These are phyloP conservation scores for Asterochloris sp. DNA, from an alignment of 139 green algal species.

Conservation along the genomic window DNA sequence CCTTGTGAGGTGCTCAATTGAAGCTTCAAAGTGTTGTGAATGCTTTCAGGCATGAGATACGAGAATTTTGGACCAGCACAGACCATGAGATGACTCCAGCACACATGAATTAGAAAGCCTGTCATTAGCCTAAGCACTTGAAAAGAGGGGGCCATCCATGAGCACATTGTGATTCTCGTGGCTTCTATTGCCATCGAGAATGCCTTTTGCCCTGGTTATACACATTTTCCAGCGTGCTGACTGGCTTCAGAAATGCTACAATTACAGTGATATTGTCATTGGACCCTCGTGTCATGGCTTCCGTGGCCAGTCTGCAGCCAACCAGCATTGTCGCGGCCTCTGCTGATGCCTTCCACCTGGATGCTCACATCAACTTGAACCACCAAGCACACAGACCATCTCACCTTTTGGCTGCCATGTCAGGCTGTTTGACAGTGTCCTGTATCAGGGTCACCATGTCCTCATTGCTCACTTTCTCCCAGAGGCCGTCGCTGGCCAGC, in stretches of 20 bases:
- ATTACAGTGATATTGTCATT: constrained; percentile 80
- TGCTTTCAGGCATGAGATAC: no score
- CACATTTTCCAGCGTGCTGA: constrained; percentile 56
- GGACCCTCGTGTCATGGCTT: constrained; percentile 70
- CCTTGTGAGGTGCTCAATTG: no score
- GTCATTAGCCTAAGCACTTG: no score
- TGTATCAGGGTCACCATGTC: constrained; percentile 71
- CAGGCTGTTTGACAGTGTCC: constrained; percentile 82
- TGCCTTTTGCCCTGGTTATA: constrained; percentile 21
- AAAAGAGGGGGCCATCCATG: no score
- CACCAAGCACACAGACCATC: not conserved
- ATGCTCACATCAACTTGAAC: not conserved
- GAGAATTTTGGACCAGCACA: no score
- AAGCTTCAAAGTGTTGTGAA: no score
- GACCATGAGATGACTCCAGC: no score
- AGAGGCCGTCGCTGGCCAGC: constrained; percentile 84
- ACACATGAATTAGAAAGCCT: no score
- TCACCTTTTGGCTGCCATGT: constrained; percentile 35
- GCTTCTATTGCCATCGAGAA: no score
- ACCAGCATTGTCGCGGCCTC: not conserved
- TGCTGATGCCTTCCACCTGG: not conserved
- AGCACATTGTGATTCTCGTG: no score
- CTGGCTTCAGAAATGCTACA: constrained; percentile 69
- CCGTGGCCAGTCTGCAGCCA: constrained; percentile 57
- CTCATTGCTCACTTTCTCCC: constrained; percentile 73